Conservation (phyloP, 495 filamentous ascomycete species). For the Neurospora africana region DNA sequence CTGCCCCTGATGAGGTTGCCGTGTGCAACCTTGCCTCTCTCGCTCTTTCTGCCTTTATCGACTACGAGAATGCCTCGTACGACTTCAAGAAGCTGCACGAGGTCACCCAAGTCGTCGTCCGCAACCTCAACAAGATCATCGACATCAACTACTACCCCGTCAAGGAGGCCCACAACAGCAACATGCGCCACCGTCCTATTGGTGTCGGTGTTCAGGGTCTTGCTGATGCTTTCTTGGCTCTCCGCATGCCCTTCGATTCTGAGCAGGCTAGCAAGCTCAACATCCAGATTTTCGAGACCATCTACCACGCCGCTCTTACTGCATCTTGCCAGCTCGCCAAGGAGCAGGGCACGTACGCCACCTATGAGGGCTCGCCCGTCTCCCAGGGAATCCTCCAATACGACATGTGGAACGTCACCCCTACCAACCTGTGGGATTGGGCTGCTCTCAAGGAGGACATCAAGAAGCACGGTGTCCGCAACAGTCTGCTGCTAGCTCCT, state of each 20-base stretch:
- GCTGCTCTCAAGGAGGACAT: conserved; percentile 78
- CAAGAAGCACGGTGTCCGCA: conserved; percentile 82
- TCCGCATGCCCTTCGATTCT: conserved; percentile 94
- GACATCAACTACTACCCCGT: conserved; percentile 97
- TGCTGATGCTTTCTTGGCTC: conserved; percentile 95
- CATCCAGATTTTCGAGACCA: conserved; percentile 98
- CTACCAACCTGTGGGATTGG: conserved; percentile 96
- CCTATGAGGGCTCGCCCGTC: conserved; percentile 86
- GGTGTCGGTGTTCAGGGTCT: conserved; percentile 96
- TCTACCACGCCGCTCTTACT: conserved; percentile 92
- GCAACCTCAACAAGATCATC: conserved; percentile 95
- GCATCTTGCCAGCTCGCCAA: conserved; percentile 79
- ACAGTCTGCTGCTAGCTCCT: conserved; percentile 87
- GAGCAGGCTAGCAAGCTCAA: conserved; percentile 86
- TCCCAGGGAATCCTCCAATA: conserved; percentile 95
- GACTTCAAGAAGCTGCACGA: conserved; percentile 95
- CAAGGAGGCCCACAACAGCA: conserved; percentile 81
- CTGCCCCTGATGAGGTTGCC: conserved; percentile 91
- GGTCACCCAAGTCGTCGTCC: conserved; percentile 77
- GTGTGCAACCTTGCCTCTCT: conserved; percentile 97
- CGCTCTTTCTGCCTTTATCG: conserved; percentile 79
- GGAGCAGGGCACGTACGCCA: conserved; percentile 71
- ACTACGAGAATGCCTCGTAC: conserved; percentile 68
- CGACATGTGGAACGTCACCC: conserved; percentile 95
- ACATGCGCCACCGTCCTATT: conserved; percentile 90